phyloP scores from a whole-genome alignment of 306 rosid genomes.

The Benincasa hispida region DNA sequence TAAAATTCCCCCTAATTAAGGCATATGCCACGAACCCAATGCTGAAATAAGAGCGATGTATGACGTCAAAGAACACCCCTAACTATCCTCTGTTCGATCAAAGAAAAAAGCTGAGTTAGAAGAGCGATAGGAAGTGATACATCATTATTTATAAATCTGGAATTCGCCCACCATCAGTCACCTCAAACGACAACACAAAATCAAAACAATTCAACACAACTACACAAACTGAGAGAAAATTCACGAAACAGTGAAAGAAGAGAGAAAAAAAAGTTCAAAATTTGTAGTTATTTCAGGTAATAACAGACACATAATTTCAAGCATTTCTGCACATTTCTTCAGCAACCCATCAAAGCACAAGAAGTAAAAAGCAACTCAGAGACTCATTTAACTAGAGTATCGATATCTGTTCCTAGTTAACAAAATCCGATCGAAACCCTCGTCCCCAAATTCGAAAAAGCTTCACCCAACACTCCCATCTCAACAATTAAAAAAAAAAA shows the following conservation, averaged over 20 bases:
- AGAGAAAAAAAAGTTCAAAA: neutral
- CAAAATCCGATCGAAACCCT: neutral
- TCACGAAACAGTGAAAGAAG: neutral
- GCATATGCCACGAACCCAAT: conserved; percentile 6
- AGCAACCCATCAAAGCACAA: neutral
- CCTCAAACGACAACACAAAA: neutral
- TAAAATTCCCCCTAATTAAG: conserved; percentile 28
- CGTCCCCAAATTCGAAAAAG: neutral
- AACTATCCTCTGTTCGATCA: neutral
- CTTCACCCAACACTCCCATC: neutral
- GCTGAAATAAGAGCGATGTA: conserved; percentile 16
- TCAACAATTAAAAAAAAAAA: neutral
- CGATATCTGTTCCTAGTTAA: neutral
- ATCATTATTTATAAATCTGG: neutral
- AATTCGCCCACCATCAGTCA: neutral
- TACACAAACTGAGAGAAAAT: neutral
- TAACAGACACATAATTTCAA: neutral
- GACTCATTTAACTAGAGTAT: neutral
- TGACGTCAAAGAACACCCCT: conserved; percentile 11
- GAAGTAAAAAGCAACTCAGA: neutral
- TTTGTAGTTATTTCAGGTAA: neutral
- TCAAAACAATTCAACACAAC: neutral
- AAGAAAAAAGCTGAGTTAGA: neutral
- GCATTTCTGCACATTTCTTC: neutral
- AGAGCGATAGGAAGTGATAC: neutral